phyloP scores from a whole-genome alignment of 345 rosid genomes.

The Gossypium anomalum region DNA sequence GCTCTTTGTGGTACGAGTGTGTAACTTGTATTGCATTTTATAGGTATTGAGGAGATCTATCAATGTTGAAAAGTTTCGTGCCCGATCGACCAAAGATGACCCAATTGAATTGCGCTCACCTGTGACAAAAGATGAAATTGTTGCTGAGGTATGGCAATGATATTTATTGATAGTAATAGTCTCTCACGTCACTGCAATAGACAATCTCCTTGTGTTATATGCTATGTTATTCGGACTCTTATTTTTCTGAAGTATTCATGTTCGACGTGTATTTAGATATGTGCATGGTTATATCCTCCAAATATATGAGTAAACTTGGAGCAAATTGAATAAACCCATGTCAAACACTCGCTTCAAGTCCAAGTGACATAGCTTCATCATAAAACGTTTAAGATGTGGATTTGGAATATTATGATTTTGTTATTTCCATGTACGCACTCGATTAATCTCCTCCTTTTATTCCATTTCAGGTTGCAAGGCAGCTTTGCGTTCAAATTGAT shows the following conservation, averaged over 20 bases:
- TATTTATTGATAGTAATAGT: constrained; percentile 6
- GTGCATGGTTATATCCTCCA: background rate
- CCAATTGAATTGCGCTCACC: constrained; percentile 63
- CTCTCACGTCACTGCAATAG: background rate
- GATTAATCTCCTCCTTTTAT: background rate
- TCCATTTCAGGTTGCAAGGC: constrained; percentile 67
- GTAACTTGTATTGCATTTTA: constrained; percentile 13
- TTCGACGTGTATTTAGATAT: background rate
- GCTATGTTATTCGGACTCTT: background rate
- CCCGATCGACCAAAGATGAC: constrained; percentile 67
- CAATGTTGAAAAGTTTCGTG: constrained; percentile 53
- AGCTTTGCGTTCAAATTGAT: constrained; percentile 64
- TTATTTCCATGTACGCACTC: background rate
- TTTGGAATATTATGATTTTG: background rate
- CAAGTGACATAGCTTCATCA: background rate
- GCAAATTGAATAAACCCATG: background rate
- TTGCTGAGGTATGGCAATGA: constrained; percentile 54
- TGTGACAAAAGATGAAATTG: constrained; percentile 67
- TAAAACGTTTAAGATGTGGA: background rate
- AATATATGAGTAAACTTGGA: background rate
- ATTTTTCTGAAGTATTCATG: background rate
- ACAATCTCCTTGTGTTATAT: background rate
- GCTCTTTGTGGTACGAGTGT: background rate
- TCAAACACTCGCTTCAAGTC: background rate
- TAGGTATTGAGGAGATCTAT: constrained; percentile 61